Percentiles rank a stretch among this genome's conserved stretches.
These are phyloP conservation scores for Flammula alnicola DNA, from an alignment of 1,284 basidiomycete genomes.

Conservation along the genomic window DNA sequence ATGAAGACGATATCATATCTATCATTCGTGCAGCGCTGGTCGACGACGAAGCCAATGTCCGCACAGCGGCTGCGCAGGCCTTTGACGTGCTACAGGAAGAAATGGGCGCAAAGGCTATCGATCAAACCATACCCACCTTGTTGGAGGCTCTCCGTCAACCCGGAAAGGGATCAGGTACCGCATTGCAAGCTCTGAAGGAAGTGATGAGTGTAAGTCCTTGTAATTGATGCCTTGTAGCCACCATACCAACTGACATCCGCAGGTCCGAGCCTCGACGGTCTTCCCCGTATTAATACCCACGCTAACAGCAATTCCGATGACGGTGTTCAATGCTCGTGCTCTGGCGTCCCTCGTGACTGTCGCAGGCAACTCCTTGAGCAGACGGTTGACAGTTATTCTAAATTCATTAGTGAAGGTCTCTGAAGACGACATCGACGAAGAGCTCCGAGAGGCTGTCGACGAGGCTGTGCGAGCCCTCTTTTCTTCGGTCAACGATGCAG, in stretches of 20 bases:
- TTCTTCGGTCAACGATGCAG: constrained; percentile 78
- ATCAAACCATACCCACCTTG: constrained; percentile 95
- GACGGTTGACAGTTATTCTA: constrained; percentile 78
- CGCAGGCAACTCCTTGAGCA: constrained; percentile 89
- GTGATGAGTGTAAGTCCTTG: constrained; percentile 84
- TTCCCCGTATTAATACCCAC: constrained; percentile 99
- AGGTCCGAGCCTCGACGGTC: constrained; percentile 91
- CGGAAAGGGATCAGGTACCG: constrained; percentile 92
- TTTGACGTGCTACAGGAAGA: constrained; percentile 95
- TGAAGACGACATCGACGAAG: constrained; percentile 71
- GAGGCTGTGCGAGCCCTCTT: constrained; percentile 79
- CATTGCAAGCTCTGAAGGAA: constrained; percentile 90
- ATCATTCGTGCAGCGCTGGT: constrained; percentile 88
- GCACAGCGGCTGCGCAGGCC: constrained; percentile 89
- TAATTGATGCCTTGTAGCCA: background rate
- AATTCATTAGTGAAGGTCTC: constrained; percentile 75
- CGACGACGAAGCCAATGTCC: constrained; percentile 87
- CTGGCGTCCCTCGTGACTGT: constrained; percentile 91
- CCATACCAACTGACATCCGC: constrained; percentile 10
- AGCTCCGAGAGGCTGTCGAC: constrained; percentile 73
- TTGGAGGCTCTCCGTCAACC: constrained; percentile 92
- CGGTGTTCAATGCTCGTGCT: constrained; percentile 95
- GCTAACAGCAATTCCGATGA: constrained; percentile 88
- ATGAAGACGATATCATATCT: constrained; percentile 90
- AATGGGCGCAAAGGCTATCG: constrained; percentile 90